Conservation (phyloP, 1,284 basidiomycete species). For the Pseudozyma tsukubaensis region DNA sequence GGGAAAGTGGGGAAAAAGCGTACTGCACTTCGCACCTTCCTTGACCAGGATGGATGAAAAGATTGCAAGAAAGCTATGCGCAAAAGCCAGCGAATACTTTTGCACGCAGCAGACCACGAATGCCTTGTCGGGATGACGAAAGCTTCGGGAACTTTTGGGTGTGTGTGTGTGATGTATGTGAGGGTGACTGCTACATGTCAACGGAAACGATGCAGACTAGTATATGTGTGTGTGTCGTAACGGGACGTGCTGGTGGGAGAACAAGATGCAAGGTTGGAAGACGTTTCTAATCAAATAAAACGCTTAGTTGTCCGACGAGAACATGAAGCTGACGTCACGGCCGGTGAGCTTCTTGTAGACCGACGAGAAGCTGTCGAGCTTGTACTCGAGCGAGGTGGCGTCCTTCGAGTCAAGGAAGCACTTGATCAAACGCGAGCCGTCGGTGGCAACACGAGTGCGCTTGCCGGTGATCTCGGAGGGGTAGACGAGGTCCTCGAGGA, state of each 20-base stretch:
- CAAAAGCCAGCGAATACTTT: constrained; percentile 24
- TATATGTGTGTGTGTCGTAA: constrained; percentile 3
- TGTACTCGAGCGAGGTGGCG: constrained; percentile 98
- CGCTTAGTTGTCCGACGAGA: constrained; percentile 57
- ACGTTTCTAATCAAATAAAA: neutral
- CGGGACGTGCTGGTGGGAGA: constrained; percentile 5
- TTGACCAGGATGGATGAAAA: neutral
- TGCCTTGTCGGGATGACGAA: constrained; percentile 1
- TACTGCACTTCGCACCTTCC: constrained; percentile 6
- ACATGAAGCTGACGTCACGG: constrained; percentile 79
- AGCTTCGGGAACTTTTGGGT: constrained; percentile 21
- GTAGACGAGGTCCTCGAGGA: constrained; percentile 98
- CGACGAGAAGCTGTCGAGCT: constrained; percentile 94
- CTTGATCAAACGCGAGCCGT: constrained; percentile 68
- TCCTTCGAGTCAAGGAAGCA: constrained; percentile 96
- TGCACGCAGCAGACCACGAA: constrained; percentile 20
- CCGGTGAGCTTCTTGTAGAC: constrained; percentile 94
- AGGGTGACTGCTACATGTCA: constrained; percentile 16
- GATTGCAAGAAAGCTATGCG: constrained; percentile 9
- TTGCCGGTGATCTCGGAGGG: constrained; percentile 99
- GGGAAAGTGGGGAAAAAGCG: neutral
- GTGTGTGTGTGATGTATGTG: constrained; percentile 3
- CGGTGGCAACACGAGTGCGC: constrained; percentile 78
- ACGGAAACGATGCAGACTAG: constrained; percentile 10
- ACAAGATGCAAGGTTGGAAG: constrained; percentile 1